Percentiles rank a stretch among this genome's conserved stretches.
phyloP scores from a whole-genome alignment of 1,284 basidiomycete genomes.

The Mycosarcoma maydis region DNA sequence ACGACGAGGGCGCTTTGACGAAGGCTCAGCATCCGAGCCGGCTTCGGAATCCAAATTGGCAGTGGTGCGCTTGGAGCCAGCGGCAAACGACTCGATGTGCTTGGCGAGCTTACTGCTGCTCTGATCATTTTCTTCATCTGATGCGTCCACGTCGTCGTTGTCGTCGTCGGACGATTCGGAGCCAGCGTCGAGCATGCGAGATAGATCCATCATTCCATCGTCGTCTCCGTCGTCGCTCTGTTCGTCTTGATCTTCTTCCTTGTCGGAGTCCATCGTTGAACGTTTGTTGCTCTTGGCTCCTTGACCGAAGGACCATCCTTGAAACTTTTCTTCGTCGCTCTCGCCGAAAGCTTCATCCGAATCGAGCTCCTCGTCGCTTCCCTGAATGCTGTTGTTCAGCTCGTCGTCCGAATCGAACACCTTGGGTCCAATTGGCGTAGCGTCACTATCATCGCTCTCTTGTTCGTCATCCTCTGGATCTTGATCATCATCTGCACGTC shows the following conservation, averaged over 20 bases:
- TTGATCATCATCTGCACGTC: slow-evolving; percentile 9
- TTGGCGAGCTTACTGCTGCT: slow-evolving; percentile 34
- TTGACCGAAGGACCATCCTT: slow-evolving; percentile 44
- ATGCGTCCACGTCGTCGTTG: slow-evolving; percentile 17
- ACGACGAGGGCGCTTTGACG: slow-evolving; percentile 72
- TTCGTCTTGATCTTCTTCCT: slow-evolving; percentile 26
- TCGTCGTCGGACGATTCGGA: slow-evolving; percentile 35
- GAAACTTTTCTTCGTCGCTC: slow-evolving; percentile 61
- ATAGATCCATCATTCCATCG: slow-evolving; percentile 59
- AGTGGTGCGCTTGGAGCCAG: slow-evolving; percentile 25
- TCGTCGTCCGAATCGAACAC: slow-evolving; percentile 58
- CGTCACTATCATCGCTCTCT: slow-evolving; percentile 16
- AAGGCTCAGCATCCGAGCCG: slow-evolving; percentile 19
- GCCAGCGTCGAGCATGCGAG: slow-evolving; percentile 58
- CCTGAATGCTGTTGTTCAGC: slow-evolving; percentile 42
- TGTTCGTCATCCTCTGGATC: slow-evolving; percentile 18
- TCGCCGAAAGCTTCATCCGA: slow-evolving; percentile 65
- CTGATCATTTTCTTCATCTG: slow-evolving; percentile 42
- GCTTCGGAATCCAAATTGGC: slow-evolving; percentile 24
- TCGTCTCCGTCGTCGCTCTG: slow-evolving; percentile 41
- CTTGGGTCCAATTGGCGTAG: slow-evolving; percentile 36
- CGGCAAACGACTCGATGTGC: slow-evolving; percentile 40
- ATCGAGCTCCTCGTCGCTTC: slow-evolving; percentile 65
- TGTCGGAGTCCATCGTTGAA: slow-evolving; percentile 1
- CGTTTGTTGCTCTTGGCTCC: slow-evolving; percentile 13